Percentiles rank a stretch among this genome's conserved stretches.
These are phyloP conservation scores for Paspalum vaginatum DNA, from an alignment of 176 grass and related monocot genomes.

Conservation along the genomic window DNA sequence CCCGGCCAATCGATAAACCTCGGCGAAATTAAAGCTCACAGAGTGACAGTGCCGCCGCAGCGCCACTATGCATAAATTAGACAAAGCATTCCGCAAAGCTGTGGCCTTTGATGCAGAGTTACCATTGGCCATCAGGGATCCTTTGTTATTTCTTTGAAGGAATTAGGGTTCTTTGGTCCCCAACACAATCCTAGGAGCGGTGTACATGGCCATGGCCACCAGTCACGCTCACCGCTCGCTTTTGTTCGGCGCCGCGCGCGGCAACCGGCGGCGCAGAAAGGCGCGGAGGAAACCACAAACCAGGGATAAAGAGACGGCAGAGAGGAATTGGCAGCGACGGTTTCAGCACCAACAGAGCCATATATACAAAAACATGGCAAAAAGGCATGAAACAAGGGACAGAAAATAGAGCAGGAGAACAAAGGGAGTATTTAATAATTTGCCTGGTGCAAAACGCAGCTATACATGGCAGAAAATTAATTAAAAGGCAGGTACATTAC, in stretches of 20 bases:
- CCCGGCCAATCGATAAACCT: constrained; percentile 40
- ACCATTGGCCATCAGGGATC: constrained; percentile 17
- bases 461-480: neutral
- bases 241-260: constrained; percentile 34
- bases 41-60: neutral
- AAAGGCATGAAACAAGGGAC: neutral
- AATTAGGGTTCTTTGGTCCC: constrained; percentile 48
- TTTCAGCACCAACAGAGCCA: neutral
- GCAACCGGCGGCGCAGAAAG: constrained; percentile 36
- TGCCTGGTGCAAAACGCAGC: constrained; percentile 8
- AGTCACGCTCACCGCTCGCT: constrained; percentile 21
- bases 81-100: constrained; percentile 16
- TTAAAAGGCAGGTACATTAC: neutral
- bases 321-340: neutral
- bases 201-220: constrained; percentile 25
- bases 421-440: neutral
- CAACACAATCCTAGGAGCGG: constrained; percentile 26
- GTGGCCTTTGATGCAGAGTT: constrained; percentile 34
- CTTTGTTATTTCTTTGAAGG: neutral
- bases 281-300: neutral
- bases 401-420: constrained; percentile 1
- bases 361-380: neutral
- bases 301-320: neutral
- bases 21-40: neutral
- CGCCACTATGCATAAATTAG: neutral